A percentile compares a stretch with the other conserved stretches of the same genome.
phyloP scores from a whole-genome alignment of 257 asterid genomes.

The Salvia splendens region DNA sequence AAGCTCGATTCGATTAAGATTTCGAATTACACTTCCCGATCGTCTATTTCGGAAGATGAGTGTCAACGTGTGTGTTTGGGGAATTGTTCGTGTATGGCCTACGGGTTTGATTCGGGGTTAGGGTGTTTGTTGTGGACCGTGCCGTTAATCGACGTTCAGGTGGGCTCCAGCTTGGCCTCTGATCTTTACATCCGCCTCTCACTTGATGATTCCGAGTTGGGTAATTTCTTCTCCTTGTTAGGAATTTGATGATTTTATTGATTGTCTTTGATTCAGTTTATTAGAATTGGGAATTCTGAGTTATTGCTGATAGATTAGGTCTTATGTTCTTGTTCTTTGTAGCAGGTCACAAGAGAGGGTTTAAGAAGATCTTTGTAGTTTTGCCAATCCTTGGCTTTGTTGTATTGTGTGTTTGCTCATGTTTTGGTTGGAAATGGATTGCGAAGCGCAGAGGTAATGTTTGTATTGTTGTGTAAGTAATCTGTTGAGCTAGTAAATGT shows the following conservation, averaged over 20 bases:
- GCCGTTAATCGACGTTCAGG: conserved; percentile 42
- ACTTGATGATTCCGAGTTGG: conserved; percentile 41
- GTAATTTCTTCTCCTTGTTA: conserved; percentile 31
- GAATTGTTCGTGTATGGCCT: conserved; percentile 59
- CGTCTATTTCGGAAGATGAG: conserved; percentile 23
- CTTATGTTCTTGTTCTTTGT: background rate
- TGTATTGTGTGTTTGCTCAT: conserved; percentile 28
- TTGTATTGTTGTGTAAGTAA: background rate
- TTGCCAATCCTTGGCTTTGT: conserved; percentile 30
- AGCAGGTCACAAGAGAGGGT: conserved; percentile 36
- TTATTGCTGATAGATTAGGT: too few relatives aligned
- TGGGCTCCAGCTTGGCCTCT: conserved; percentile 29
- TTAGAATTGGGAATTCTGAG: background rate
- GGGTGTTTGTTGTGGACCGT: conserved; percentile 61
- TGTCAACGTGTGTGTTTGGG: conserved; percentile 47
- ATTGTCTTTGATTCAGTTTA: background rate
- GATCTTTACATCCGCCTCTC: conserved; percentile 57
- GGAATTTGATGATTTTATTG: background rate
- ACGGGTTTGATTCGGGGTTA: conserved; percentile 36
- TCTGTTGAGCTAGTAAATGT: background rate
- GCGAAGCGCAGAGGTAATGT: conserved; percentile 49
- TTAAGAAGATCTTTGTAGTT: conserved; percentile 34
- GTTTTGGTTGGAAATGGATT: conserved; percentile 44
- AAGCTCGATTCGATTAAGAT: conserved; percentile 43
- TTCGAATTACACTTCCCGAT: conserved; percentile 40